A percentile compares a stretch with the other conserved stretches of the same genome.
phyloP scores from a whole-genome alignment of 495 filamentous ascomycete genomes.

The Trypethelium eluteriae region DNA sequence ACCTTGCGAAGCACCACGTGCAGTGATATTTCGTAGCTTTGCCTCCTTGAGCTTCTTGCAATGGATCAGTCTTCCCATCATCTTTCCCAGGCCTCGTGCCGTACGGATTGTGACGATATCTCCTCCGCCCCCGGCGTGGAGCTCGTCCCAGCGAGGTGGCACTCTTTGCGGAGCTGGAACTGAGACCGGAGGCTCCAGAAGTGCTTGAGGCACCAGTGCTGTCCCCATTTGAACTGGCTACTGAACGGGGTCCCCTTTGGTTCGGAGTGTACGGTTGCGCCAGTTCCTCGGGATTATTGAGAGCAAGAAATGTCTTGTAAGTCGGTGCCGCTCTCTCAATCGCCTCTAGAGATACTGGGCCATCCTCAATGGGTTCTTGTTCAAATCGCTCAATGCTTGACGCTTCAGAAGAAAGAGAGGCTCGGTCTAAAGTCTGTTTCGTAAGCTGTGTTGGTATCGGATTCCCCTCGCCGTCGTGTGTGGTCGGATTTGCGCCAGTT shows the following conservation, averaged over 20 bases:
- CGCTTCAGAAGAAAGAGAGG: neutral
- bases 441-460: conserved; percentile 4
- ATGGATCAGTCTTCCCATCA: conserved; percentile 6
- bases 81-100: conserved; percentile 5
- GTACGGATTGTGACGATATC: conserved; percentile 6
- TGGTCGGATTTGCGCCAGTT: neutral
- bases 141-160: conserved; percentile 1
- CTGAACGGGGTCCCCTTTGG: neutral
- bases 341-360: conserved; percentile 1
- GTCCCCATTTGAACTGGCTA: neutral
- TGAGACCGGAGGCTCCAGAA: conserved; percentile 7
- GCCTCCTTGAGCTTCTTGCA: conserved; percentile 1
- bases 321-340: conserved; percentile 1
- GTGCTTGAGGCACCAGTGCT: conserved; percentile 6
- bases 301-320: conserved; percentile 4
- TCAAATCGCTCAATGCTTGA: conserved; percentile 9
- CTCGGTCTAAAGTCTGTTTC: neutral
- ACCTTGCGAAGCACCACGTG: conserved; percentile 4
- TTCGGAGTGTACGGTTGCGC: neutral
- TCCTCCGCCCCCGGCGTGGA: conserved; percentile 8
- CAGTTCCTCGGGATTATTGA: conserved; percentile 6
- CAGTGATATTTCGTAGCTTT: conserved; percentile 7
- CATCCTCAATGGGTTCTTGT: conserved; percentile 3
- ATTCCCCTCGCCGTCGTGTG: neutral
- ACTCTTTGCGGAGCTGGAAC: conserved; percentile 4